Evolutionary conservation across 2,329 filamentous ascomycete species (phyloP), one percentile per base, ranked within the genome.

Genomic region (Fusarium decemcellulare): DNA sequence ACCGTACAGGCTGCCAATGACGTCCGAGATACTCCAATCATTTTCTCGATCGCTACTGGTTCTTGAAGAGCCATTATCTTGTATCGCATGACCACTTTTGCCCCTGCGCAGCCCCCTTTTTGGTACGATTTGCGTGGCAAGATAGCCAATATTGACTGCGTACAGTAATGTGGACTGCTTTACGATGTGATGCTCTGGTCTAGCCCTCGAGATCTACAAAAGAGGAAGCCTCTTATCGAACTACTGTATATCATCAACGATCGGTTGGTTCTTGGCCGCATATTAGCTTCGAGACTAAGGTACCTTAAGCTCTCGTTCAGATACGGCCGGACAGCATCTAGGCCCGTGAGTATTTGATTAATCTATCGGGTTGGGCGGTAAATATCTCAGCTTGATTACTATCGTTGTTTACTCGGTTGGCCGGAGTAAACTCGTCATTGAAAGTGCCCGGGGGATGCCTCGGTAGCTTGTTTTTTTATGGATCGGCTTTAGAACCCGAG

Each of bases 401-500:
- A 23, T 23, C 23, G 23, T 23, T 23, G 23, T 23, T 23, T 23
- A 23, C 23, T 23, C 23, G 23, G 23, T 5, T 23, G 23, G 23
- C 23, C 23, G 23, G 23, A 23, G 23, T 23, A 23, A 23, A 23
- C 23, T 23, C 23, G 23, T 23, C 23, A 23, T 23, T 23, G 3
- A 23, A 23, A 23, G 23, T 23, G 23, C 23, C 23, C 23, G 23
- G 34, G 23, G 50, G 50, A 32, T 23, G 30, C 18, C 23, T 23
- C 23, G 23, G 23, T 23, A 23, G 23, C 23, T 23, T 23, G 15
- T 11, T 58, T n/a, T 18, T 65, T 51, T 29, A 32, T 34, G 61
- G 30, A 40, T 47, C 52, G 47, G 58, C 42, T 37, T 51, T 3
- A n/a, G 18, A 54, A 65, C 6, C 65, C 66, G 47, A 58, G 30